These are phyloP conservation scores for Durio zibethinus DNA, from an alignment of 345 rosid species.

Conservation along the genomic window DNA sequence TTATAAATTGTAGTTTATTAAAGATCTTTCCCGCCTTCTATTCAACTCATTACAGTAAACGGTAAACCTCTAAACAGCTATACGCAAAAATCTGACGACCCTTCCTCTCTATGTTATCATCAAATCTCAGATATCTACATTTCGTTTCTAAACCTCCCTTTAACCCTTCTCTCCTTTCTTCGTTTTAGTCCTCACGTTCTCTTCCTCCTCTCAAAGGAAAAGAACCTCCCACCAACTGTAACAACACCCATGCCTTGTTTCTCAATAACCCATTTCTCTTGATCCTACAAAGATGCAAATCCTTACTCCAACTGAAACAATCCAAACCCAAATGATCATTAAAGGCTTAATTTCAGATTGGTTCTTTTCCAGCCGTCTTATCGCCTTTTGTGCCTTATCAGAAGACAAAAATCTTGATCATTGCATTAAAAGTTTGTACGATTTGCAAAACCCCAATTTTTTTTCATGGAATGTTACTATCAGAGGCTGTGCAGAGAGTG, in stretches of 20 bases:
- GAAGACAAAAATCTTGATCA: conserved; percentile 56
- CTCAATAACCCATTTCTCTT: conserved; percentile 57
- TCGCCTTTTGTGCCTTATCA: conserved; percentile 61
- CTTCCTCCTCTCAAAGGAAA: conserved; percentile 42
- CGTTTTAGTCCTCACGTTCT: conserved; percentile 24
- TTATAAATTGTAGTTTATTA: not conserved
- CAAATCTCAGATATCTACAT: conserved; percentile 22
- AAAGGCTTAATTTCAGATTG: conserved; percentile 50
- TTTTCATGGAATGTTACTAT: conserved; percentile 81
- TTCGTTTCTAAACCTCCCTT: conserved; percentile 23
- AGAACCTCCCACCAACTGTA: conserved; percentile 31
- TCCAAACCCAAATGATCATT: conserved; percentile 62
- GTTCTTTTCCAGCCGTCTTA: conserved; percentile 60
- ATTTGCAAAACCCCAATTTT: conserved; percentile 31
- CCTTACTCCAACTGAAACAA: conserved; percentile 59
- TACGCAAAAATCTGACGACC: conserved; percentile 35
- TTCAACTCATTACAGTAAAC: not conserved
- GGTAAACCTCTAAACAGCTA: not conserved
- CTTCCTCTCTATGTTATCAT: conserved; percentile 22
- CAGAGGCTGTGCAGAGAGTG: conserved; percentile 56
- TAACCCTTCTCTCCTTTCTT: conserved; percentile 16
- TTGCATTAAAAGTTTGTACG: conserved; percentile 47
- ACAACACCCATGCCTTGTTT: conserved; percentile 41
- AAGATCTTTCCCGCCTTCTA: conserved; percentile 13
- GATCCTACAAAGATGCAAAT: conserved; percentile 52